Evolutionary conservation across 305 asterid species (phyloP), one percentile per base, ranked within the genome.

Genomic region (Caryopteris hybrid): DNA sequence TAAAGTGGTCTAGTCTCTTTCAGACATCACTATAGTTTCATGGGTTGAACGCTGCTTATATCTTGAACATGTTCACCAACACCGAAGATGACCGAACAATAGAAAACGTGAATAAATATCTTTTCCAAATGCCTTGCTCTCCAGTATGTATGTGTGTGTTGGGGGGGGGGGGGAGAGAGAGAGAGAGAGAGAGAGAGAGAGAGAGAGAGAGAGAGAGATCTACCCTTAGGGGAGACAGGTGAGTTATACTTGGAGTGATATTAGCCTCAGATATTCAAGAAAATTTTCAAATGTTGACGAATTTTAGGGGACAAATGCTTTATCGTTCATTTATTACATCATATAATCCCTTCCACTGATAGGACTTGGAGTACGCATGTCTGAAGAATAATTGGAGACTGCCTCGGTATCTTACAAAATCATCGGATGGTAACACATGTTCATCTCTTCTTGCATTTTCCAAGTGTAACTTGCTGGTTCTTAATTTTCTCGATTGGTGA

Each of bases 291-390:
- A 38, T 10, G 13, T 38, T 6, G 43, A 2, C 13, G 43, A 38
- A 38, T 27, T 27, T 27, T 27, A 27, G n/a, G n/a, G n/a, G n/a
- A n/a, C n/a, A n/a, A n/a, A n/a, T n/a, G n/a, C n/a, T n/a, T n/a
- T n/a, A n/a, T n/a, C n/a, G n/a, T 41, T 43, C 20, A 51, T 39
- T 41, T 23, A 1, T 25, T 20, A 29, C 55, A 38, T 53, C 39
- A 2, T 52, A 38, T 25, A 17, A 38, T 12, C 27, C 29, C 69
- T 31, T 51, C 47, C 41, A 52, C 51, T 50, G 73, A 60, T 75
- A 83, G 91, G 86, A 81, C 66, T 73, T 81, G 80, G 81, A 74
- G 78, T 64, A 67, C 64, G 69, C 64, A 31, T 80, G 90, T 45
- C 20, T 38, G 46, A 80, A 60, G 65, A 87, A 87, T 68, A 65